phyloP scores from a whole-genome alignment of 495 filamentous ascomycete genomes.

The Podospora pseudocomata region DNA sequence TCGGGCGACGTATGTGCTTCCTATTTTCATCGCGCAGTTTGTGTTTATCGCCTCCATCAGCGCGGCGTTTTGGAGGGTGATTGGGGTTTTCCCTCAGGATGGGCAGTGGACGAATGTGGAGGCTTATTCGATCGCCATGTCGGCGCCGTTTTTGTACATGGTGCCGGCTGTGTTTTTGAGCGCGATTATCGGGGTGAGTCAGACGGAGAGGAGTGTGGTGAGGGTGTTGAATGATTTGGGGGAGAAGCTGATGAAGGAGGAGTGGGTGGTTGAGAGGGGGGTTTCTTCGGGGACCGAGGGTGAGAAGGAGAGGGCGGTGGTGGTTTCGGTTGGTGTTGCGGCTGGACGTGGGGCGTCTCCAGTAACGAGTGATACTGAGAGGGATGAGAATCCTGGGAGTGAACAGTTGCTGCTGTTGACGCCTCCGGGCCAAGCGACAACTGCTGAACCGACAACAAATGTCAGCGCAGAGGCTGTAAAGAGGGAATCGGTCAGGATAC shows the following conservation, averaged over 20 bases:
- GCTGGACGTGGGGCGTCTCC: background rate
- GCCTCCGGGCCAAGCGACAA: background rate
- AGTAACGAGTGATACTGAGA: background rate
- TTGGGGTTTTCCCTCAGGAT: slow-evolving; percentile 10
- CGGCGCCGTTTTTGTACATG: slow-evolving; percentile 17
- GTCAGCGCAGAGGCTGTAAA: background rate
- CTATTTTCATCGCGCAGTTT: slow-evolving; percentile 16
- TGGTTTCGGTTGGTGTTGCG: background rate
- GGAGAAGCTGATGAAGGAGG: slow-evolving; percentile 5
- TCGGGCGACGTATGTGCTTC: slow-evolving; percentile 15
- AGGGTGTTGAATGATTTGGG: slow-evolving; percentile 10
- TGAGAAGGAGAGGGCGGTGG: background rate
- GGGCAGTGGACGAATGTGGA: slow-evolving; percentile 19
- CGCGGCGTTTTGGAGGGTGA: slow-evolving; percentile 18
- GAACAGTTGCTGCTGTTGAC: background rate
- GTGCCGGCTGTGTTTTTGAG: slow-evolving; percentile 17
- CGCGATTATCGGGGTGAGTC: slow-evolving; percentile 16
- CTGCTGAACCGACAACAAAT: too few relatives aligned
- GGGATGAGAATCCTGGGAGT: background rate
- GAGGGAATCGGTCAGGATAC: background rate
- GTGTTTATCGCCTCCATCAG: slow-evolving; percentile 17
- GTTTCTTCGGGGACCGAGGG: background rate
- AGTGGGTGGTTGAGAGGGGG: background rate
- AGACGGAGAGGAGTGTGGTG: slow-evolving; percentile 18
- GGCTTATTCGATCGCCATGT: slow-evolving; percentile 23